Percentiles rank a stretch among this genome's conserved stretches.
These are phyloP conservation scores for Fusarium hainanense DNA, from an alignment of 2,329 filamentous ascomycete genomes.

Conservation along the genomic window DNA sequence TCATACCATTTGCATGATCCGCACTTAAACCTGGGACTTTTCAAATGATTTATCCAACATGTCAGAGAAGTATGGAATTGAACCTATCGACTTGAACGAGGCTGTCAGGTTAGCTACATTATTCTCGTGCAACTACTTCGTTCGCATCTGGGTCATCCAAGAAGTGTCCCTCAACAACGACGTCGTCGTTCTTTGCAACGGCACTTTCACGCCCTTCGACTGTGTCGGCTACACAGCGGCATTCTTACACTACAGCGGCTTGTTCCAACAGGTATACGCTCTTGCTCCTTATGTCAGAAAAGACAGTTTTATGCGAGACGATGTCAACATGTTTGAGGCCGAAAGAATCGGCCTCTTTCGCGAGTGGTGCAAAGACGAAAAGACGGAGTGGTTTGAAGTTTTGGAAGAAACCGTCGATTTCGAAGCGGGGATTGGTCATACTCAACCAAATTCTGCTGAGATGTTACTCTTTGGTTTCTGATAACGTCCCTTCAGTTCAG, in stretches of 20 bases:
- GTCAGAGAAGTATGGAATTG: neutral
- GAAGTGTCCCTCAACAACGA: neutral
- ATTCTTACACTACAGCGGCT: conserved; percentile 3
- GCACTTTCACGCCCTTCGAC: neutral
- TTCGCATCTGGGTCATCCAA: neutral
- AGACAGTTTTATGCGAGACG: too few species aligned
- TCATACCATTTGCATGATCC: neutral
- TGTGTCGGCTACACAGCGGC: neutral
- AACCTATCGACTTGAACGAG: neutral
- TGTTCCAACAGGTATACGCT: neutral
- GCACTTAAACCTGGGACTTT: neutral
- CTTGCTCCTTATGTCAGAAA: too few species aligned
- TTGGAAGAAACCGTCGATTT: too few species aligned
- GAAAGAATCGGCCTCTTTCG: neutral
- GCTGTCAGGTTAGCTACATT: neutral
- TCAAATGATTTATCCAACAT: neutral
- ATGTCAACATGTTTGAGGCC: neutral
- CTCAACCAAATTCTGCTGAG: neutral
- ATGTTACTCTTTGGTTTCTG: neutral
- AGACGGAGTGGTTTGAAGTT: too few species aligned
- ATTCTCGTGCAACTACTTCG: neutral
- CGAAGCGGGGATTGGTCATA: neutral
- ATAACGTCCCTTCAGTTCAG: neutral
- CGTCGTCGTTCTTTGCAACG: neutral
- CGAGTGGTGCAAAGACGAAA: too few species aligned